Conservation (phyloP, 1,284 basidiomycete genomes). For the Rhizoctonia solani region DNA sequence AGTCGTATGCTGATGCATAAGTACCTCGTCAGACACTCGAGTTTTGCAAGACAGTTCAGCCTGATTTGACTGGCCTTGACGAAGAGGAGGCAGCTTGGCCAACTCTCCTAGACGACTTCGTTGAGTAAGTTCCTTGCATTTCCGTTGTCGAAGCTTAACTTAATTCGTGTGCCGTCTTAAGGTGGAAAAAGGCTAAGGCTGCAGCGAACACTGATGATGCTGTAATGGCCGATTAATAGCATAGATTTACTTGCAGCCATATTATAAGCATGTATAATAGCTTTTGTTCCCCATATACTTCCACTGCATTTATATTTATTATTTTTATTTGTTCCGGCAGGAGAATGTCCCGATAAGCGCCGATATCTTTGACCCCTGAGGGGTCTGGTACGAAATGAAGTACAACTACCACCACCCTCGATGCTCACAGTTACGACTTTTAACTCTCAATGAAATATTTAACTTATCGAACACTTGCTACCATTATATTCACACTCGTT, state of each 20-base stretch:
- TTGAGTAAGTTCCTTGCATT: constrained; percentile 46
- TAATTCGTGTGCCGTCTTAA: too few species aligned
- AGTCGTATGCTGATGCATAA: not conserved
- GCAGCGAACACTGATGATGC: not conserved
- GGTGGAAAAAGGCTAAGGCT: constrained; percentile 23
- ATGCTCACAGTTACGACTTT: not conserved
- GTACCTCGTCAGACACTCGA: constrained; percentile 60
- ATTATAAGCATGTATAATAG: not conserved
- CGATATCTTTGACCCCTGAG: not conserved
- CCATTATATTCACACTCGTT: constrained; percentile 19
- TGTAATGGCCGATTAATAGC: constrained; percentile 4
- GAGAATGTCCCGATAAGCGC: constrained; percentile 4
- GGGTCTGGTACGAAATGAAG: not conserved
- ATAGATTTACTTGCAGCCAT: not conserved
- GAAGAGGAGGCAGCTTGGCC: constrained; percentile 82
- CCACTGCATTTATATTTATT: constrained; percentile 24
- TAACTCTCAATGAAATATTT: not conserved
- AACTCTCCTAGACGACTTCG: constrained; percentile 74
- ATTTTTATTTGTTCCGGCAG: not conserved
- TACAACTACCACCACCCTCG: constrained; percentile 24
- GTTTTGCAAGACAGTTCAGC: constrained; percentile 68
- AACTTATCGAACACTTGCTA: not conserved
- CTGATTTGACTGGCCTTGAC: constrained; percentile 63
- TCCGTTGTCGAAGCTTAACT: not conserved
- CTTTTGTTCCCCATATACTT: not conserved